Conservation (phyloP, 2,329 filamentous ascomycete genomes). For the Ophiocordyceps sinensis region DNA sequence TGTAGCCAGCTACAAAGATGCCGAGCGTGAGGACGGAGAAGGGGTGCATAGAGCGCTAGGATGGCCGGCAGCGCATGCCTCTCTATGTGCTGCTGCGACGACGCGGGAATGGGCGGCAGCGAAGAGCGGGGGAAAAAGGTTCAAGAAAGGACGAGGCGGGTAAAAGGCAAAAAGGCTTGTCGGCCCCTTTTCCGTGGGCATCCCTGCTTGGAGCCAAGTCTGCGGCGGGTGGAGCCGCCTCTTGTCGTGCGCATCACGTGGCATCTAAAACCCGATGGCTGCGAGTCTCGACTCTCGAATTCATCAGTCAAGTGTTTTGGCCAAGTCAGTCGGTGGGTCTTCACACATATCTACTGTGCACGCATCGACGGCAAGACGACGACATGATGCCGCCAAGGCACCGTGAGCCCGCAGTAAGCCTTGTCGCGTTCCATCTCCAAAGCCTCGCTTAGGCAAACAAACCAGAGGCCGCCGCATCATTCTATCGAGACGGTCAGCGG, state of each 20-base stretch:
- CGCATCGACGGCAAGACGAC: too few species aligned
- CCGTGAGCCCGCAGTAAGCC: too few species aligned
- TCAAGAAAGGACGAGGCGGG: too few species aligned
- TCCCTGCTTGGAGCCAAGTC: constrained; percentile 1
- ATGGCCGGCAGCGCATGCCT: constrained; percentile 28
- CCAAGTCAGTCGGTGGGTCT: too few species aligned
- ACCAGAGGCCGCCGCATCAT: neutral
- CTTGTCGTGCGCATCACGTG: constrained; percentile 19
- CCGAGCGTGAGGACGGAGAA: constrained; percentile 91
- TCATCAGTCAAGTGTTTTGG: too few species aligned
- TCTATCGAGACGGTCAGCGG: neutral
- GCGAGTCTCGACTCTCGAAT: too few species aligned
- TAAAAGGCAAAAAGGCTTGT: neutral
- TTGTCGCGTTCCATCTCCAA: too few species aligned
- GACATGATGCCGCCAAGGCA: too few species aligned
- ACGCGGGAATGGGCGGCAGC: neutral
- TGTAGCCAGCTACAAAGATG: constrained; percentile 99
- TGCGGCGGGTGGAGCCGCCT: neutral
- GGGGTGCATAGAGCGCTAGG: constrained; percentile 72
- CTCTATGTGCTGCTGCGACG: constrained; percentile 4
- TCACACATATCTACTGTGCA: too few species aligned
- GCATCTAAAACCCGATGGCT: neutral
- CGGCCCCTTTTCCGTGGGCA: constrained; percentile 1
- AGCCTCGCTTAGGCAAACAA: too few species aligned
- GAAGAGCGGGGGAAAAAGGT: too few species aligned